Percentiles rank a stretch among this genome's conserved stretches.
Conservation (phyloP, 441 rosid genomes). For the Erodium trifolium region DNA sequence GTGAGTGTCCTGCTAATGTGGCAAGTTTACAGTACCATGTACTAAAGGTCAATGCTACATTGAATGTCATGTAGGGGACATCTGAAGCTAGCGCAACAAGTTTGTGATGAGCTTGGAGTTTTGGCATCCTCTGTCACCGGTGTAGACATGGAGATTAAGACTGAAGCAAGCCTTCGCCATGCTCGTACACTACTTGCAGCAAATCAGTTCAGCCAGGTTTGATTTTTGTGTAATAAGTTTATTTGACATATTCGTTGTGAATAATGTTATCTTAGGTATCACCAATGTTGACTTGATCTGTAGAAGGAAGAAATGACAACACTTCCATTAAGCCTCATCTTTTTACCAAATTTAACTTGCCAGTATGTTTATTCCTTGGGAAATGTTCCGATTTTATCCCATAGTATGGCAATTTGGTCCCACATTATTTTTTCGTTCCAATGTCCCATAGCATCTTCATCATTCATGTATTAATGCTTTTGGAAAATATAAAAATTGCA, state of each 20-base stretch:
- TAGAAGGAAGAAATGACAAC: too few species aligned
- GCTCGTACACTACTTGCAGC: slow-evolving; percentile 94
- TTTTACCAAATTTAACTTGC: too few species aligned
- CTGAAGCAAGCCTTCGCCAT: slow-evolving; percentile 83
- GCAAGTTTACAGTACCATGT: slow-evolving; percentile 2
- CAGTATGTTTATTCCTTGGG: too few species aligned
- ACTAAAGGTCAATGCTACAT: slow-evolving; percentile 18
- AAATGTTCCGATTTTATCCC: neutral
- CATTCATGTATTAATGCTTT: neutral
- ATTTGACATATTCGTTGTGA: neutral
- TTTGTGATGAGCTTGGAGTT: slow-evolving; percentile 80
- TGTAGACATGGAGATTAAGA: slow-evolving; percentile 85
- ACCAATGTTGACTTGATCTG: too few species aligned
- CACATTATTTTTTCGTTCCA: neutral
- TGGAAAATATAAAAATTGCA: neutral
- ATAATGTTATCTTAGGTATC: too few species aligned
- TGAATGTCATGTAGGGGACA: slow-evolving; percentile 49
- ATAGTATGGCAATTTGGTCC: neutral
- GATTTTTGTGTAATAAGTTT: neutral
- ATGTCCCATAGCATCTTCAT: neutral
- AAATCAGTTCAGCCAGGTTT: slow-evolving; percentile 85
- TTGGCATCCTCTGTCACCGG: slow-evolving; percentile 67
- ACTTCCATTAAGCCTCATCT: too few species aligned
- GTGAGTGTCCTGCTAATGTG: too few species aligned
- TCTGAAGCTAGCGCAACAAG: slow-evolving; percentile 74